These are phyloP conservation scores for Xylaria sp. DNA, from an alignment of 2,329 filamentous ascomycete genomes.

Conservation along the genomic window DNA sequence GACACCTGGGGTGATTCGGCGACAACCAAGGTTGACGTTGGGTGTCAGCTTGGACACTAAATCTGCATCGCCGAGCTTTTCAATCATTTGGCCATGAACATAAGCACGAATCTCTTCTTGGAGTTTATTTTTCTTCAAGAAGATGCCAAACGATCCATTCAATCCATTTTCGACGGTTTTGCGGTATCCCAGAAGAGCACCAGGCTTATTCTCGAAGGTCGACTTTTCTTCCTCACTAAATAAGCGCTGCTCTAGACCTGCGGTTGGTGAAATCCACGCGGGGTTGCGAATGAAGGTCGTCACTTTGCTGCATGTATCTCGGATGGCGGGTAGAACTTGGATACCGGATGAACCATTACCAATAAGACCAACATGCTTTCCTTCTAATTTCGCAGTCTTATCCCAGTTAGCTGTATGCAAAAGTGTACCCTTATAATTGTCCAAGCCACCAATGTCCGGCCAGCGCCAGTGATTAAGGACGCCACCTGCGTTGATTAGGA, in stretches of 20 bases:
- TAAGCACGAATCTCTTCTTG: conserved; percentile 46
- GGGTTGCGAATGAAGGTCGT: conserved; percentile 52
- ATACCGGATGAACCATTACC: conserved; percentile 49
- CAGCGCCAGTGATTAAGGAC: conserved; percentile 45
- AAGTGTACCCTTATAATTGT: conserved; percentile 47
- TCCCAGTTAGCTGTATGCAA: conserved; percentile 51
- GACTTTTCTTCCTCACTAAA: conserved; percentile 59
- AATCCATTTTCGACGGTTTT: conserved; percentile 61
- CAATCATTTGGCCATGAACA: conserved; percentile 58
- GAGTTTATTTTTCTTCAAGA: conserved; percentile 44
- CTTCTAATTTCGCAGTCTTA: conserved; percentile 39
- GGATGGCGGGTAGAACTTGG: conserved; percentile 50
- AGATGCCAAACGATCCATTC: conserved; percentile 65
- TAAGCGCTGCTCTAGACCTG: conserved; percentile 60
- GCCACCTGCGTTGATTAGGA: conserved; percentile 52
- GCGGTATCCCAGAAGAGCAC: conserved; percentile 63
- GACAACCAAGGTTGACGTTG: conserved; percentile 44
- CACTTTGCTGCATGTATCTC: conserved; percentile 30
- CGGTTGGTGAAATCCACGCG: conserved; percentile 56
- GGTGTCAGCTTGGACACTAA: conserved; percentile 24
- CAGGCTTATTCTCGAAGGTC: conserved; percentile 61
- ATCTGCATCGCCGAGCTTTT: conserved; percentile 48
- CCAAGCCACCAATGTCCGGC: conserved; percentile 48
- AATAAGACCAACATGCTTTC: conserved; percentile 49
- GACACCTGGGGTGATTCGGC: conserved; percentile 49